Conservation (phyloP, 2,329 filamentous ascomycete genomes). For the Aspergillaceae sp. region DNA sequence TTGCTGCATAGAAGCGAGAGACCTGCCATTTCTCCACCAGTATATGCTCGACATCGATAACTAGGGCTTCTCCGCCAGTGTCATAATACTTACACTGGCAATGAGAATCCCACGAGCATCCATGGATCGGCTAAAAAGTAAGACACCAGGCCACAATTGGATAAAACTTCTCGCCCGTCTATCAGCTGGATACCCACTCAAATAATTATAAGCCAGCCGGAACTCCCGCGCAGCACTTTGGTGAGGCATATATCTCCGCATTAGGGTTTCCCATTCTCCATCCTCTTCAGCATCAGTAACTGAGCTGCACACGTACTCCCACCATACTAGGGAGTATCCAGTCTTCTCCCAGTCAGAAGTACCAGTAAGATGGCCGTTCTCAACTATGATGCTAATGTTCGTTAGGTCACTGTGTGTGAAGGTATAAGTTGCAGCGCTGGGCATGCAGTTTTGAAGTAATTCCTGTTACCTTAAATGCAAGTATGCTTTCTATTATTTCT, state of each 20-base stretch:
- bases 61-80: no score
- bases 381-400: slow-evolving; percentile 32
- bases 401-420: slow-evolving; percentile 35
- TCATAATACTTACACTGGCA: no score
- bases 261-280: slow-evolving; percentile 12
- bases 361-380: slow-evolving; percentile 27
- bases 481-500: no score
- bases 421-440: slow-evolving; percentile 18
- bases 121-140: no score
- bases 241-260: slow-evolving; percentile 12
- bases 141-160: no score
- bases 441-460: slow-evolving; percentile 9
- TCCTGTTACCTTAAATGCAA: no score
- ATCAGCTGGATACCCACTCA: neutral
- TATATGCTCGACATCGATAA: no score
- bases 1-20: no score
- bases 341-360: slow-evolving; percentile 35
- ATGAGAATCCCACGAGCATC: no score
- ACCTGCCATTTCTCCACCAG: no score
- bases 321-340: slow-evolving; percentile 35
- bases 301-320: slow-evolving; percentile 16
- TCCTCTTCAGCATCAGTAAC: slow-evolving; percentile 11
- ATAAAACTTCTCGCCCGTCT: no score
- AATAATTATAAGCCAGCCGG: slow-evolving; percentile 12
- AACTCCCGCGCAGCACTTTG: slow-evolving; percentile 12